These are phyloP conservation scores for Termitomyces sp. DNA, from an alignment of 768 basidiomycete species.

Conservation along the genomic window DNA sequence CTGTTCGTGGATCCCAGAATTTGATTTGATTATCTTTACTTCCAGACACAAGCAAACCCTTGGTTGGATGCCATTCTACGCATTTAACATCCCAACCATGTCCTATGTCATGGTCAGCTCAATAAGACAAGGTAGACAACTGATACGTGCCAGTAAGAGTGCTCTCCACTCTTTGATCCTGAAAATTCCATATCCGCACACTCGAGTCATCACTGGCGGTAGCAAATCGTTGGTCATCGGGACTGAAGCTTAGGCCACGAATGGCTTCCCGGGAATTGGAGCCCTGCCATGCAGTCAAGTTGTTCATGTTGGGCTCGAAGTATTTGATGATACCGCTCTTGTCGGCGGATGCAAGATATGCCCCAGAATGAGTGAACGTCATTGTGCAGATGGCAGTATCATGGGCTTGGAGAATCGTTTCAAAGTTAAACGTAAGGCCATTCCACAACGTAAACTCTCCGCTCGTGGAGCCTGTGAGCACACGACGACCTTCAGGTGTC, in stretches of 20 bases:
- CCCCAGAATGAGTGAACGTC: constrained; percentile 88
- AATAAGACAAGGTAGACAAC: background rate
- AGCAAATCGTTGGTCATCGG: constrained; percentile 87
- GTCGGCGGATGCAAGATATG: constrained; percentile 89
- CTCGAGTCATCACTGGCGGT: constrained; percentile 95
- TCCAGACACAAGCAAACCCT: constrained; percentile 91
- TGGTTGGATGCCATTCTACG: constrained; percentile 97
- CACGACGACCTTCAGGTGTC: constrained; percentile 93
- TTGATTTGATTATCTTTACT: constrained; percentile 98
- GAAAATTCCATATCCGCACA: constrained; percentile 93
- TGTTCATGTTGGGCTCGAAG: constrained; percentile 99
- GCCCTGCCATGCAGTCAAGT: constrained; percentile 88
- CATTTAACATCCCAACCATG: constrained; percentile 99
- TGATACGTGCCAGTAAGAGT: constrained; percentile 64
- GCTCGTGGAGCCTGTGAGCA: constrained; percentile 92
- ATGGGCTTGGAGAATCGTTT: constrained; percentile 98
- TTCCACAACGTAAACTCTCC: constrained; percentile 99
- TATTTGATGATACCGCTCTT: constrained; percentile 96
- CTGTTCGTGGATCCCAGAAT: constrained; percentile 98
- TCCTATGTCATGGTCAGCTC: constrained; percentile 37
- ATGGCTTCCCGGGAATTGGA: constrained; percentile 87
- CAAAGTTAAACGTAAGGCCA: constrained; percentile 98
- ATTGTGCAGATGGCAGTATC: constrained; percentile 91
- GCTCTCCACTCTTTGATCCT: constrained; percentile 85
- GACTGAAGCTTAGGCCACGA: constrained; percentile 86